These are phyloP conservation scores for Colletotrichum viniferum DNA, from an alignment of 2,329 filamentous ascomycete genomes.

Conservation along the genomic window DNA sequence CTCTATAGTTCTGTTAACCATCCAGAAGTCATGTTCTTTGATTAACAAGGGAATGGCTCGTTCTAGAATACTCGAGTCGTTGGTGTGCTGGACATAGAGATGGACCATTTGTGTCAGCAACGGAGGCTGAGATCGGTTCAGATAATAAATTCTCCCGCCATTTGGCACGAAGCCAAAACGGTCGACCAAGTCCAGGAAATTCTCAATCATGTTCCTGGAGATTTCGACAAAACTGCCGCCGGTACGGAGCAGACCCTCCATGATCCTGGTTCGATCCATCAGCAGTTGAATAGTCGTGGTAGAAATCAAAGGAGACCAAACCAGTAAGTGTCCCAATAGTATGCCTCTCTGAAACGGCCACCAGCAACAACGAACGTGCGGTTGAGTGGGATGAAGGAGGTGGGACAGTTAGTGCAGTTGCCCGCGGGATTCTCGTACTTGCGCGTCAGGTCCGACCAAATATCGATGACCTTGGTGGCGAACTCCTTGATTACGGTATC, in stretches of 20 bases:
- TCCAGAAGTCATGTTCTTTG: constrained; percentile 68
- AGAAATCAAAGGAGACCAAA: background rate
- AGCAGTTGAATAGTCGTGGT: constrained; percentile 28
- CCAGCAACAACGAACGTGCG: constrained; percentile 73
- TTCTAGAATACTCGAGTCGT: constrained; percentile 64
- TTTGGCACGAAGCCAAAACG: constrained; percentile 71
- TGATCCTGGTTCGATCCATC: constrained; percentile 44
- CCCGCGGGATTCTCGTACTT: constrained; percentile 54
- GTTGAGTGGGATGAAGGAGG: constrained; percentile 70
- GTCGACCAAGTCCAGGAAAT: constrained; percentile 71
- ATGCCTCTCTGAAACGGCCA: constrained; percentile 72
- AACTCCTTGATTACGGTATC: constrained; percentile 66
- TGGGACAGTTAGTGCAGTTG: constrained; percentile 64
- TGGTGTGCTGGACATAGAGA: constrained; percentile 67
- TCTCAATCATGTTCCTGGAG: constrained; percentile 70
- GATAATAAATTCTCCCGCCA: constrained; percentile 69
- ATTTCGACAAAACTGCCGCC: constrained; percentile 67
- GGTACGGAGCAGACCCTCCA: constrained; percentile 69
- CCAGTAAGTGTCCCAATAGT: constrained; percentile 72
- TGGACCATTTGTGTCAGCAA: constrained; percentile 70
- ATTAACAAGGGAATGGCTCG: constrained; percentile 66
- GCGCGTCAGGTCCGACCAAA: constrained; percentile 72
- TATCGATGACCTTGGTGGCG: constrained; percentile 66
- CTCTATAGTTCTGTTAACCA: constrained; percentile 61
- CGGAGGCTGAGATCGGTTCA: constrained; percentile 72